Conservation (phyloP, 2,329 filamentous ascomycete species). For the Fusarium dlaminii region DNA sequence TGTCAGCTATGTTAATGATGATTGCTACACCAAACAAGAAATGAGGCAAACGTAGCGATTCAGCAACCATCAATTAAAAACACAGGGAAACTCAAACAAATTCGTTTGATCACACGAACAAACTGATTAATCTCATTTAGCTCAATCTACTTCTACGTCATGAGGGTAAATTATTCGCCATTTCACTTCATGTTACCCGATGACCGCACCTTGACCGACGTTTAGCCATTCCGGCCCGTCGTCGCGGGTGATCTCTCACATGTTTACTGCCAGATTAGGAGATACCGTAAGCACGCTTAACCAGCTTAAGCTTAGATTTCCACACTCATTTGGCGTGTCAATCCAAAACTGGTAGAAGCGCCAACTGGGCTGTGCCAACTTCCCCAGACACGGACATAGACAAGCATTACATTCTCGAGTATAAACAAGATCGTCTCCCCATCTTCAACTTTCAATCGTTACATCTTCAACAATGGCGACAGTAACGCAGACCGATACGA, state of each 20-base stretch:
- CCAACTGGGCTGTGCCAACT: background rate
- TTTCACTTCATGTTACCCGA: background rate
- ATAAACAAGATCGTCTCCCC: background rate
- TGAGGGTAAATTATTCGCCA: background rate
- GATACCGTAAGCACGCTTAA: background rate
- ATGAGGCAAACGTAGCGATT: background rate
- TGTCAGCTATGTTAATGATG: too few species aligned
- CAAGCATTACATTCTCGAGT: background rate
- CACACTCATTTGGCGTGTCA: too few species aligned
- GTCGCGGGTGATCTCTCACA: background rate
- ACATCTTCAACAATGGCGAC: background rate
- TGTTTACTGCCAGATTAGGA: background rate
- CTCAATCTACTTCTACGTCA: background rate
- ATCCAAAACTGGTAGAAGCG: background rate
- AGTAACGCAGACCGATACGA: constrained; percentile 4
- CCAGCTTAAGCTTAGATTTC: background rate
- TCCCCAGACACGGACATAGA: background rate
- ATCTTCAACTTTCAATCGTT: background rate
- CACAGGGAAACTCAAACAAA: accelerated
- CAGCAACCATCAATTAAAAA: background rate
- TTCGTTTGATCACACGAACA: accelerated
- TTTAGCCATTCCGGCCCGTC: constrained; percentile 23
- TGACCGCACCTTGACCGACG: background rate
- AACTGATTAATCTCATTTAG: background rate
- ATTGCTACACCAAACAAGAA: too few species aligned